These are phyloP conservation scores for Fraxinus greggii DNA, from an alignment of 305 asterid genomes.

Conservation along the genomic window DNA sequence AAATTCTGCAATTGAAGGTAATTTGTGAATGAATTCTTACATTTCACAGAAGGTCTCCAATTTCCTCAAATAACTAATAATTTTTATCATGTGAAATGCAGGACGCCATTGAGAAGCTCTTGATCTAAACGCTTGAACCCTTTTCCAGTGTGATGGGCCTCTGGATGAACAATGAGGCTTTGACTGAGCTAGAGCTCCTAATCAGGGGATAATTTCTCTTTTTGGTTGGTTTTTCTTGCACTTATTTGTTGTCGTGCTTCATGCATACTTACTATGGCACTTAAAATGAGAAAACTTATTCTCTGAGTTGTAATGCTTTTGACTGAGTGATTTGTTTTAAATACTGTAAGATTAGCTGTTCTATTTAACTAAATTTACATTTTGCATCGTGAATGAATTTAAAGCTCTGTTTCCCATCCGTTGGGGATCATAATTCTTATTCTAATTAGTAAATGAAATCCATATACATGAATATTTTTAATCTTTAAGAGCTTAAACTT, in stretches of 20 bases:
- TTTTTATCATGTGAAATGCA: constrained; percentile 12
- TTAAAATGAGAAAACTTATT: constrained; percentile 11
- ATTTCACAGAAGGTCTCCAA: neutral
- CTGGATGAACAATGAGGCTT: constrained; percentile 42
- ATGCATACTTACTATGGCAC: constrained; percentile 1
- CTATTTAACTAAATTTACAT: neutral
- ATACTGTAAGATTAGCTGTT: neutral
- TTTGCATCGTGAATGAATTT: neutral
- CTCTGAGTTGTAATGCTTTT: constrained; percentile 7
- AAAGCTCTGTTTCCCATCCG: neutral
- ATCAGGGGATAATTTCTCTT: constrained; percentile 3
- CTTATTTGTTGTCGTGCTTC: constrained; percentile 10
- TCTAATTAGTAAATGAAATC: neutral
- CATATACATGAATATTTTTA: neutral
- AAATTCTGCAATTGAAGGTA: constrained; percentile 39
- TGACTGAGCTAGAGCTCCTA: constrained; percentile 37
- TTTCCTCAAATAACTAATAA: neutral
- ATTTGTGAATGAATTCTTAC: neutral
- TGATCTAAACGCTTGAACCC: constrained; percentile 37
- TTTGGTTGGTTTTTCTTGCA: neutral
- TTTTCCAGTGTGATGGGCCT: constrained; percentile 51
- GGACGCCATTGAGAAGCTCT: constrained; percentile 75
- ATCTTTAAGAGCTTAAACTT: neutral
- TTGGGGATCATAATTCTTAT: neutral
- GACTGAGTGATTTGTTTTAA: neutral